Evolutionary conservation across 305 asterid genomes (phyloP).

Genomic region (Fraxinus ornus): DNA sequence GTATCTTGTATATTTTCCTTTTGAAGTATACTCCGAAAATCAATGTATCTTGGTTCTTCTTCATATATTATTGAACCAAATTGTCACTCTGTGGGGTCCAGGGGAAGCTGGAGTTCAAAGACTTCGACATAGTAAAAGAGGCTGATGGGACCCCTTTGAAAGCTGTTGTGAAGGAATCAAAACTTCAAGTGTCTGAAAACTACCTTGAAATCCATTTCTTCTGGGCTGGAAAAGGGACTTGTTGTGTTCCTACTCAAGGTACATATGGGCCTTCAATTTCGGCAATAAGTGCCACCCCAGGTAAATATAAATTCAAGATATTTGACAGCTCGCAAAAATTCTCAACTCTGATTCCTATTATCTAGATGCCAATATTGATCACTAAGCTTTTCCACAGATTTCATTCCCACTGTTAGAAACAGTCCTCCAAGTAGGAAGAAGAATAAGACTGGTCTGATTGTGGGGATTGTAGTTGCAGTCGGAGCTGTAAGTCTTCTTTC

Average conservation of each 20-base stretch:
- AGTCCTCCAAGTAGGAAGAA: slow-evolving; percentile 47
- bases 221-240: slow-evolving; percentile 88
- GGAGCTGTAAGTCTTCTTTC: slow-evolving; percentile 41
- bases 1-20: background rate
- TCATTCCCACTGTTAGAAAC: slow-evolving; percentile 51
- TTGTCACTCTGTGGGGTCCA: slow-evolving; percentile 24
- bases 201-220: slow-evolving; percentile 68
- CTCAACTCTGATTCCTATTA: background rate
- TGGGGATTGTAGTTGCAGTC: slow-evolving; percentile 57
- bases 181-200: slow-evolving; percentile 51
- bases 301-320: slow-evolving; percentile 22
- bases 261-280: slow-evolving; percentile 69
- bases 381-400: slow-evolving; percentile 42
- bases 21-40: background rate
- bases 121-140: slow-evolving; percentile 60
- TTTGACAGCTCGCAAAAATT: background rate
- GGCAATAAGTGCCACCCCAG: slow-evolving; percentile 64
- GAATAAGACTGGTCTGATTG: slow-evolving; percentile 56
- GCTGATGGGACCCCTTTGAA: slow-evolving; percentile 44
- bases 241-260: slow-evolving; percentile 68
- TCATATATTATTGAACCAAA: background rate
- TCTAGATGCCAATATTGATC: slow-evolving; percentile 8
- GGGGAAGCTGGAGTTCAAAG: slow-evolving; percentile 52
- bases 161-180: slow-evolving; percentile 42
- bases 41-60: background rate